These are phyloP conservation scores for Sambucus nigra DNA, from an alignment of 129 eudicot species.

Conservation along the genomic window DNA sequence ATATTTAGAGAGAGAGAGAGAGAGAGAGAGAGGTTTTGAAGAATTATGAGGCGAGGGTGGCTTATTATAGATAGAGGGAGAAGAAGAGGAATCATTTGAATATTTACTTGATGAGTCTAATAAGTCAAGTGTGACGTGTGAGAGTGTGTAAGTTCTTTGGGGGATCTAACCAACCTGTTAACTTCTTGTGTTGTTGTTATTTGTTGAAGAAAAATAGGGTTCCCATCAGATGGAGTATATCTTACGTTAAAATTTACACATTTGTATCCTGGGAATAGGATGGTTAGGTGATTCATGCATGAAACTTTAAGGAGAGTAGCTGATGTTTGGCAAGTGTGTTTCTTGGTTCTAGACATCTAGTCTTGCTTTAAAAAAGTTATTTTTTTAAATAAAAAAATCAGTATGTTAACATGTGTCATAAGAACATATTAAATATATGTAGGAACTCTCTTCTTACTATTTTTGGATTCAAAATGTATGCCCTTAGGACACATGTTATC, in stretches of 20 bases:
- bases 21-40: not conserved
- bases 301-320: not conserved
- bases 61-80: not conserved
- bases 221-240: not conserved
- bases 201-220: conserved; percentile 26
- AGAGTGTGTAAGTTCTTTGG: not conserved
- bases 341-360: too few relatives aligned
- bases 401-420: too few relatives aligned
- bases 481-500: too few relatives aligned
- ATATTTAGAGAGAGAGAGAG: not conserved
- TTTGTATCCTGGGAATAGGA: not conserved
- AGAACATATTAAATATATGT: too few relatives aligned
- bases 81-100: too few relatives aligned
- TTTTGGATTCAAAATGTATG: too few relatives aligned
- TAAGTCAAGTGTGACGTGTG: not conserved
- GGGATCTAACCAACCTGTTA: conserved; percentile 15
- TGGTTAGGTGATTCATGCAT: not conserved
- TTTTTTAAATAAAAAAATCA: too few relatives aligned
- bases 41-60: not conserved
- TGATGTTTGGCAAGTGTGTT: not conserved
- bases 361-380: too few relatives aligned
- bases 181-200: conserved; percentile 18
- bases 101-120: conserved; percentile 15
- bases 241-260: too few relatives aligned
- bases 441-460: too few relatives aligned